Base-by-base conservation (phyloP, 257 asterid genomes). In the Solanum tarijense region DNA sequence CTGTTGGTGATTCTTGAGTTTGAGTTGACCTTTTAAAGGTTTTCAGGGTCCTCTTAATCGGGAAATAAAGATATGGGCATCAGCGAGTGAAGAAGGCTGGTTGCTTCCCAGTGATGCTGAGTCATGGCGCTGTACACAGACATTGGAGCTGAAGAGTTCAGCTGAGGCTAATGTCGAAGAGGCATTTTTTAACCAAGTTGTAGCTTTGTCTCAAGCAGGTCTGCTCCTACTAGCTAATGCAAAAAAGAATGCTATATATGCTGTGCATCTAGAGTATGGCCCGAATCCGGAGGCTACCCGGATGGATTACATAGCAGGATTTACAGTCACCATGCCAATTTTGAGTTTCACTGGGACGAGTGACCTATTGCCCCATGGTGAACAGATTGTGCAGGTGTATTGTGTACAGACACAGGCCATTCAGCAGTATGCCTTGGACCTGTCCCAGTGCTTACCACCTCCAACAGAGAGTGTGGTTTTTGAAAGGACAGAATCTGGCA, bases 341-440 rank as follows among this genome's bases (percentile, higher is more conserved):
- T 94, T 97, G 88, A 97, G 99, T 91, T 96, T 97, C 91, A 97
- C 99, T 2, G 99, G 99, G 89, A 95, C 98, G 5, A 94, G 98
- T 85, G 96, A 94, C 78, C 34, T 91, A 81, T 93, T 94, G 68
- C 97, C 98, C 87, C 94, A 96, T 88, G 98, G 98, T 43, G 98
- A 97, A 83, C 98, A 94, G 89, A 91, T 92, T 88, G 98, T 96
- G 88, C 98, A 94, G 93, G 98, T 97, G 39, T 97, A 97, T 89
- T 96, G 99, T 87, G 98, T 97, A 88, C 99, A 97, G 92, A 97
- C 99, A 2, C 98, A 94, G 89, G 99, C 99, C 87, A 97, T 97
- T 91, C 99, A 97, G 93, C 98, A 96, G 91, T 96, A 97, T 90
- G 98, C 99, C 41, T 90, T 97, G 92, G 98, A 97, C 71, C 92